Evolutionary conservation across 306 rosid species (phyloP).

Genomic region (Canavalia ensiformis): DNA sequence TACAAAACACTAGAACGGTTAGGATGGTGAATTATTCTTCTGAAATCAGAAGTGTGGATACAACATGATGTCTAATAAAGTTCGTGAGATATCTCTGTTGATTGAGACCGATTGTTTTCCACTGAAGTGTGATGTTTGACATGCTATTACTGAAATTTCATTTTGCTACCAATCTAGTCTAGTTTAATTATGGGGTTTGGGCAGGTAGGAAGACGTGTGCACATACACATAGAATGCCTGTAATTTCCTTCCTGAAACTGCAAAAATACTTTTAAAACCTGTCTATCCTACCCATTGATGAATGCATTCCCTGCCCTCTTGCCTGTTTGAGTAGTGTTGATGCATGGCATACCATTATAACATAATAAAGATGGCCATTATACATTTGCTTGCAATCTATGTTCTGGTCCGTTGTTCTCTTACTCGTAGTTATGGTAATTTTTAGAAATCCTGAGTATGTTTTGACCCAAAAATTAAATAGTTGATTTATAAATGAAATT

Average conservation of each 20-base stretch:
- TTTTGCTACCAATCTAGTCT: neutral
- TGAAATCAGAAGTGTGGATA: neutral
- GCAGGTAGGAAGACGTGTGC: neutral
- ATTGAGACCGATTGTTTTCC: slow-evolving; percentile 12
- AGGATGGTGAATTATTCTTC: neutral
- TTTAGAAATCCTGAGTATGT: slow-evolving; percentile 7
- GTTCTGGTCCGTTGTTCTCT: neutral
- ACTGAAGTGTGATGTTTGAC: slow-evolving; percentile 36
- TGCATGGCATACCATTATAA: neutral
- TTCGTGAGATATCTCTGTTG: neutral
- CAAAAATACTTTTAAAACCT: neutral
- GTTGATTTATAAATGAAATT: neutral
- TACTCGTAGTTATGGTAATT: neutral
- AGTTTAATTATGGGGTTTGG: neutral
- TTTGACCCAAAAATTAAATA: slow-evolving; percentile 20
- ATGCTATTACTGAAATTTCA: slow-evolving; percentile 35
- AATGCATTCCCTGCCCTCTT: neutral
- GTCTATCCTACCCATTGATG: neutral
- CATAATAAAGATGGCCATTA: neutral
- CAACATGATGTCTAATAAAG: neutral
- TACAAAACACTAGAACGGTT: slow-evolving; percentile 20
- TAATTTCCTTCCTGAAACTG: neutral
- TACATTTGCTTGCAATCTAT: neutral
- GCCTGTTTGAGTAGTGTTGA: neutral
- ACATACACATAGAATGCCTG: neutral